Evolutionary conservation across 2,329 filamentous ascomycete genomes (phyloP).

Genomic region (Stagonosporopsis chrysanthemi): DNA sequence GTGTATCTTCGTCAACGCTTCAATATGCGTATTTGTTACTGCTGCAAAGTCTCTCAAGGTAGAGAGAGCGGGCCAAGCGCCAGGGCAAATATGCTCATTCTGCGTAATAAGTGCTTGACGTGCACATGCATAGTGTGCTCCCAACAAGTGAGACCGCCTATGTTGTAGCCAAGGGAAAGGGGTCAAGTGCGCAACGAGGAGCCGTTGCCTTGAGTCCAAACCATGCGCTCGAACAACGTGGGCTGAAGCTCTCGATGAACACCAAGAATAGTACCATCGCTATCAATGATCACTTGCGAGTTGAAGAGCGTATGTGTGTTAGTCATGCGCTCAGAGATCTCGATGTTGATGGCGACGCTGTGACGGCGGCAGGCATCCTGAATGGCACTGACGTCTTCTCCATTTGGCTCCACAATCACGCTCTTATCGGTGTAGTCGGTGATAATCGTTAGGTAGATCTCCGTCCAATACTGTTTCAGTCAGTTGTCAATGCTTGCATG

Average conservation of each 20-base stretch:
- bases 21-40: neutral
- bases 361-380: neutral
- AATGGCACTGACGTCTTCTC: neutral
- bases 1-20: neutral
- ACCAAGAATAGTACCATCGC: neutral
- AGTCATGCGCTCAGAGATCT: neutral
- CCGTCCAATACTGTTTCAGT: neutral
- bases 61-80: neutral
- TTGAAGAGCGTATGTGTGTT: neutral
- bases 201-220: neutral
- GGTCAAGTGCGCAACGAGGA: neutral
- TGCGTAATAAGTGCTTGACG: neutral
- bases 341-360: neutral
- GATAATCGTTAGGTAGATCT: too few species aligned
- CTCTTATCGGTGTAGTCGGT: neutral
- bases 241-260: neutral
- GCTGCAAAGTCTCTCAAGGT: neutral
- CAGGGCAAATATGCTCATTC: neutral
- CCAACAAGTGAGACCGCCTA: neutral
- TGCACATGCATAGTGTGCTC: neutral
- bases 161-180: neutral
- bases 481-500: constrained; percentile 2
- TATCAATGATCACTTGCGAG: neutral
- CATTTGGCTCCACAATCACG: neutral
- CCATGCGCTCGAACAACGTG: neutral